These are phyloP conservation scores for Malbranchea cinnamomea DNA, from an alignment of 2,329 filamentous ascomycete genomes.

Conservation along the genomic window DNA sequence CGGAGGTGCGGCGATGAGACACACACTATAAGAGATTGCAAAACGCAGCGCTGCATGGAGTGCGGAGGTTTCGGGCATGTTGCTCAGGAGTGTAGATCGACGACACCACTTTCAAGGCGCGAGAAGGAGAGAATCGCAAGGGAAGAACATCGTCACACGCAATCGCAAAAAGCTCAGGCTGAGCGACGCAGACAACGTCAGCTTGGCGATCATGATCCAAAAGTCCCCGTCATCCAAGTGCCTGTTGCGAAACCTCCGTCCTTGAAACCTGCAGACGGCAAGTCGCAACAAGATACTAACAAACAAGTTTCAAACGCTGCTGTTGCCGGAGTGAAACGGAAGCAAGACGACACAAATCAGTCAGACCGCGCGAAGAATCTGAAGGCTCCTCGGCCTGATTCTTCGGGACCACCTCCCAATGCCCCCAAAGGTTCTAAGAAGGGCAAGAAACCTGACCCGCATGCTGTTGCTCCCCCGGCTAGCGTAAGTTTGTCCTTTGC, in stretches of 20 bases:
- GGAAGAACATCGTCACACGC: conserved; percentile 23
- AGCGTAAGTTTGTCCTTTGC: conserved; percentile 16
- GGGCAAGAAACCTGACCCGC: conserved; percentile 11
- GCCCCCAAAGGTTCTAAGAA: conserved; percentile 12
- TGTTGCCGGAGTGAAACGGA: conserved; percentile 1
- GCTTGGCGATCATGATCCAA: conserved; percentile 30
- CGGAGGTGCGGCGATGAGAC: conserved; percentile 26
- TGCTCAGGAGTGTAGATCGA: conserved; percentile 19
- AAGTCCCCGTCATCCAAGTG: conserved; percentile 26
- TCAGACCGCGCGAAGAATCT: conserved; percentile 14
- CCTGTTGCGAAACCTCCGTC: conserved; percentile 13
- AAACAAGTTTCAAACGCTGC: conserved; percentile 1
- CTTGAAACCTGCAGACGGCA: conserved; percentile 8
- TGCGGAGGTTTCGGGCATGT: conserved; percentile 32
- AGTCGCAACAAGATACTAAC: conserved; percentile 8
- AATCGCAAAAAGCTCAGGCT: conserved; percentile 18
- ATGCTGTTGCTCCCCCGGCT: conserved; percentile 12
- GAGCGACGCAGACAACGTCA: conserved; percentile 28
- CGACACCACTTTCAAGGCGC: conserved; percentile 20
- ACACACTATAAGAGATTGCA: conserved; percentile 25
- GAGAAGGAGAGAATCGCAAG: conserved; percentile 22
- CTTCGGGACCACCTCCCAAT: conserved; percentile 10
- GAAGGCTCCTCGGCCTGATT: conserved; percentile 14
- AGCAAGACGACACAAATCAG: too few relatives aligned
- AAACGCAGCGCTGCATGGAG: conserved; percentile 26